Conservation (phyloP, 352 stramenopile genomes). For the Globisporangium viniferum region DNA sequence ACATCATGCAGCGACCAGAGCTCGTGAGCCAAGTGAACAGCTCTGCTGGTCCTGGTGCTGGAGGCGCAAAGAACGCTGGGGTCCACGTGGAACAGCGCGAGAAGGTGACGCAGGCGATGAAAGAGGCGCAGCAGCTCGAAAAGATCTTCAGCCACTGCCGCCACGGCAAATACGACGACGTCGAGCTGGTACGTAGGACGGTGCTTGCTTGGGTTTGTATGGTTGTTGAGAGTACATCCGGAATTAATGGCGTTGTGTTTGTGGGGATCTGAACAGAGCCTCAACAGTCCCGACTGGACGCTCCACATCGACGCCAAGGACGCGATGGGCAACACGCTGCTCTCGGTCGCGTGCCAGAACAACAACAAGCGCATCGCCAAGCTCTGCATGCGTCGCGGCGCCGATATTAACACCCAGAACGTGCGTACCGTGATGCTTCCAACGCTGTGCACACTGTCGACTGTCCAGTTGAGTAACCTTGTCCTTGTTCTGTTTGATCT, state of each 20-base stretch:
- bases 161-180: conserved; percentile 89
- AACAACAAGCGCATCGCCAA: conserved; percentile 96
- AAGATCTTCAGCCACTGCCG: conserved; percentile 87
- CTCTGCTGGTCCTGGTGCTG: neutral
- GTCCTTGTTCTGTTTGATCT: neutral
- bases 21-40: conserved; percentile 21
- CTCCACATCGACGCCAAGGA: conserved; percentile 92
- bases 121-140: conserved; percentile 87
- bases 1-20: conserved; percentile 59
- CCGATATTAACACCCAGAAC: conserved; percentile 93
- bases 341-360: conserved; percentile 94
- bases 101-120: conserved; percentile 76
- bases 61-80: conserved; percentile 7
- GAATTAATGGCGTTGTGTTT: neutral
- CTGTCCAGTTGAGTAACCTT: neutral
- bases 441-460: neutral
- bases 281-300: conserved; percentile 89
- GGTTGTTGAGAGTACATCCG: conserved; percentile 17
- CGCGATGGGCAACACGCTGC: conserved; percentile 89
- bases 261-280: conserved; percentile 42
- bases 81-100: conserved; percentile 50
- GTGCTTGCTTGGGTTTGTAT: neutral
- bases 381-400: conserved; percentile 89
- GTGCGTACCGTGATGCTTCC: conserved; percentile 25
- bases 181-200: conserved; percentile 52